A percentile compares a stretch with the other conserved stretches of the same genome.
phyloP scores from a whole-genome alignment of 352 stramenopile genomes.

The Phytopythium ostracodes region DNA sequence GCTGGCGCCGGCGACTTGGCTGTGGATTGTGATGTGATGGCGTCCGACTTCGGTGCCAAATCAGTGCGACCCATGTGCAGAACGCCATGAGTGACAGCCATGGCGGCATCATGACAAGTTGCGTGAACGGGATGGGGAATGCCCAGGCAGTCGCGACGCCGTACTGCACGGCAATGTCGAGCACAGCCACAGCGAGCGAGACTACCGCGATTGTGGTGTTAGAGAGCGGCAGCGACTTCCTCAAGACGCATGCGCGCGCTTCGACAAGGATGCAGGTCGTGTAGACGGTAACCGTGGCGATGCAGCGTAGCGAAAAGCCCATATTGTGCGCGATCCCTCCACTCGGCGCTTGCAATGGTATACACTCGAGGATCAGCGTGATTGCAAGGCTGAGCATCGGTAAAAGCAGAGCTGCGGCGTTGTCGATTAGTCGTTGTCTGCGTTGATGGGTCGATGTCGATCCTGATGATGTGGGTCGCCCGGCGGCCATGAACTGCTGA shows the following conservation, averaged over 20 bases:
- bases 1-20: not conserved
- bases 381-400: not conserved
- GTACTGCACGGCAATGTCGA: not conserved
- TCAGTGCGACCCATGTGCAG: not conserved
- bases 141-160: not conserved
- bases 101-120: slow-evolving; percentile 1
- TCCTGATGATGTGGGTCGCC: not conserved
- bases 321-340: not conserved
- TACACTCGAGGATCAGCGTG: not conserved
- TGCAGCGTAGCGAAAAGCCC: not conserved
- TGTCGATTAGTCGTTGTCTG: not conserved
- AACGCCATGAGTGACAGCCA: slow-evolving; percentile 2
- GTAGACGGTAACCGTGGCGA: not conserved
- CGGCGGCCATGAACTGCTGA: not conserved
- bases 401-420: not conserved
- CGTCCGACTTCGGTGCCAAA: not conserved
- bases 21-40: no score
- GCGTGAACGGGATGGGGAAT: slow-evolving; percentile 5
- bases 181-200: not conserved
- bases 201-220: not conserved
- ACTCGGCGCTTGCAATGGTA: not conserved
- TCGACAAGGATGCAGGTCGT: not conserved
- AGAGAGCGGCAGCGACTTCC: not conserved
- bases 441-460: not conserved
- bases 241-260: not conserved